These are phyloP conservation scores for Coemansia asiatica DNA, from an alignment of 192 early-diverging fungal genomes.

Conservation along the genomic window DNA sequence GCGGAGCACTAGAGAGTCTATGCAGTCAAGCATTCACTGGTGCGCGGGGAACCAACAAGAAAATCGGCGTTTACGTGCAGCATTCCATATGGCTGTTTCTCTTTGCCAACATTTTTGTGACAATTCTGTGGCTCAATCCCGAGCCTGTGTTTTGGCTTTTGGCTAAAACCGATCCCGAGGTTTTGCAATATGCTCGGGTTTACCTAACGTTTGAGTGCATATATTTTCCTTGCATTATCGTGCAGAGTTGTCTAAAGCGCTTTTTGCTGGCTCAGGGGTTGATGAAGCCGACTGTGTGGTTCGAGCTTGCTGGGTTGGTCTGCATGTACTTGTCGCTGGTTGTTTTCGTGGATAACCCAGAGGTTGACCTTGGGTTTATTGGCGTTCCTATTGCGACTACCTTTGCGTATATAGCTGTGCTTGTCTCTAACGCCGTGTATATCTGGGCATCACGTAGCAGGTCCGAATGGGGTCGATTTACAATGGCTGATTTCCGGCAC, in stretches of 20 bases:
- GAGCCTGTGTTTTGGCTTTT: slow-evolving; percentile 61
- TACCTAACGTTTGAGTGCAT: slow-evolving; percentile 69
- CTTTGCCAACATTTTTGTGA: slow-evolving; percentile 32
- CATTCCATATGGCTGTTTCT: slow-evolving; percentile 76
- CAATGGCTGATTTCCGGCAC: slow-evolving; percentile 22
- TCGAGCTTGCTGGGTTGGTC: slow-evolving; percentile 69
- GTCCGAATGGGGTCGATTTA: slow-evolving; percentile 42
- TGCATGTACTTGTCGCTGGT: slow-evolving; percentile 77
- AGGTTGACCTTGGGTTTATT: slow-evolving; percentile 59
- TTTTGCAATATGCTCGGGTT: slow-evolving; percentile 65
- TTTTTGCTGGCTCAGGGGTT: slow-evolving; percentile 88
- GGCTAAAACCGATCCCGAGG: slow-evolving; percentile 70
- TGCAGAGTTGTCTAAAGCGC: slow-evolving; percentile 80
- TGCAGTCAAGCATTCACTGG: slow-evolving; percentile 74
- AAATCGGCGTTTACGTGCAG: slow-evolving; percentile 73
- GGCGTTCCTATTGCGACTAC: slow-evolving; percentile 72
- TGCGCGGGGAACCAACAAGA: slow-evolving; percentile 47
- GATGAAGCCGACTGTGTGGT: slow-evolving; percentile 79
- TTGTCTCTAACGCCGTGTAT: slow-evolving; percentile 61
- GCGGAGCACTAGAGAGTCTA: slow-evolving; percentile 75
- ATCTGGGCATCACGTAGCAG: slow-evolving; percentile 35
- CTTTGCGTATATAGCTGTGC: slow-evolving; percentile 62
- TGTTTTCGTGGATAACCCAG: slow-evolving; percentile 63
- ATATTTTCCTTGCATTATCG: slow-evolving; percentile 75
- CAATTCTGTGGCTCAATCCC: slow-evolving; percentile 43